Evolutionary conservation across 352 stramenopile genomes (phyloP).

Genomic region (Phytopythium helicoides): DNA sequence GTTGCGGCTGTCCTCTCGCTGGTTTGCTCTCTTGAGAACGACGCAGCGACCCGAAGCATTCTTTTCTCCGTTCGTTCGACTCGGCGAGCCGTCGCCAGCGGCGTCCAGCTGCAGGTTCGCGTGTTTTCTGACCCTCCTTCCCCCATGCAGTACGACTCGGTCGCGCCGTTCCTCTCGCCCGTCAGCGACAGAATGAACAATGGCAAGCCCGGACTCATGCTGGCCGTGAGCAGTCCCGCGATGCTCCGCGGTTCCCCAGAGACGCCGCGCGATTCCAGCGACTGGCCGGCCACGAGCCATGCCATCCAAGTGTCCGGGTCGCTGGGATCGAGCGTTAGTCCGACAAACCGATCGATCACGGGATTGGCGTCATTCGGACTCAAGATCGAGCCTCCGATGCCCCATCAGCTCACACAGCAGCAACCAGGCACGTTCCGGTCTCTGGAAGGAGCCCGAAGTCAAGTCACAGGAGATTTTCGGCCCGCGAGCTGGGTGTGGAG

Average conservation of each 20-base stretch:
- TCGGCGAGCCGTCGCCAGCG: background rate
- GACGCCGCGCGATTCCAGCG: constrained; percentile 2
- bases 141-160: constrained; percentile 5
- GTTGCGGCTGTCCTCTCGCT: no score
- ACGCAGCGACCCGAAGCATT: background rate
- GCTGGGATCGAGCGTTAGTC: no score
- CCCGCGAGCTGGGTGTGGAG: no score
- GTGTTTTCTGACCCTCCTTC: background rate
- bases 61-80: background rate
- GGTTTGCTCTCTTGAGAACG: background rate
- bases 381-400: no score
- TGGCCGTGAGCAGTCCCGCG: background rate
- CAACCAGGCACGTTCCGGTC: no score
- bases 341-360: no score
- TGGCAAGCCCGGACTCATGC: background rate
- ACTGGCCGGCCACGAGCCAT: background rate
- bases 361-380: no score
- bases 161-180: constrained; percentile 1
- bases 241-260: background rate
- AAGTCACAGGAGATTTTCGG: no score
- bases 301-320: background rate
- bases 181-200: background rate
- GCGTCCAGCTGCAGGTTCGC: background rate
- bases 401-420: no score
- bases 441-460: no score